These are phyloP conservation scores for Colletotrichum tropicale DNA, from an alignment of 2,329 filamentous ascomycete genomes.

Conservation along the genomic window DNA sequence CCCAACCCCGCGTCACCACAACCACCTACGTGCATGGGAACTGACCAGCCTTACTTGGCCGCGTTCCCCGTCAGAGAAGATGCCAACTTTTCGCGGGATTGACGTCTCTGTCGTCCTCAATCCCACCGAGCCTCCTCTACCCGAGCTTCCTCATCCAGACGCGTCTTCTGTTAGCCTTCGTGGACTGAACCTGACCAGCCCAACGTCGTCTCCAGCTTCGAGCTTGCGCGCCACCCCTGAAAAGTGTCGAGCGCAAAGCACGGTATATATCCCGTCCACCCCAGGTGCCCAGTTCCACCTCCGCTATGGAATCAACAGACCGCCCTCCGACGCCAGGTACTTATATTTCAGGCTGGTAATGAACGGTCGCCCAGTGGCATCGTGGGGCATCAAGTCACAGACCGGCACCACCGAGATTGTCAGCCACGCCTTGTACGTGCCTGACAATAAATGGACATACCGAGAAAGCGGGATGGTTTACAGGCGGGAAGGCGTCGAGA, in stretches of 20 bases:
- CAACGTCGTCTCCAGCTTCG: background rate
- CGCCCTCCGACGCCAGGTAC: slow-evolving; percentile 35
- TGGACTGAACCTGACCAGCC: slow-evolving; percentile 4
- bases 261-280: slow-evolving; percentile 61
- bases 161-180: slow-evolving; percentile 45
- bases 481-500: slow-evolving; percentile 47
- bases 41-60: background rate
- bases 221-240: slow-evolving; percentile 27
- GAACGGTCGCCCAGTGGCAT: slow-evolving; percentile 56
- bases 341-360: slow-evolving; percentile 61
- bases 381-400: slow-evolving; percentile 54
- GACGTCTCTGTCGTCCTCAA: slow-evolving; percentile 48
- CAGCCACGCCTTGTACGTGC: slow-evolving; percentile 53
- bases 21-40: background rate
- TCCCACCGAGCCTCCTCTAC: slow-evolving; percentile 40
- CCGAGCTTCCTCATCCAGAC: slow-evolving; percentile 62
- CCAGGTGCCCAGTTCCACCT: slow-evolving; percentile 59
- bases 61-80: slow-evolving; percentile 25
- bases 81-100: slow-evolving; percentile 56
- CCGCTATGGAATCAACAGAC: slow-evolving; percentile 47
- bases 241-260: slow-evolving; percentile 46
- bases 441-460: slow-evolving; percentile 45
- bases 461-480: slow-evolving; percentile 36
- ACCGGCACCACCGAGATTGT: slow-evolving; percentile 40
- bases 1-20: background rate